Evolutionary conservation across 305 asterid species (phyloP).

Genomic region (Solanum chacoense): DNA sequence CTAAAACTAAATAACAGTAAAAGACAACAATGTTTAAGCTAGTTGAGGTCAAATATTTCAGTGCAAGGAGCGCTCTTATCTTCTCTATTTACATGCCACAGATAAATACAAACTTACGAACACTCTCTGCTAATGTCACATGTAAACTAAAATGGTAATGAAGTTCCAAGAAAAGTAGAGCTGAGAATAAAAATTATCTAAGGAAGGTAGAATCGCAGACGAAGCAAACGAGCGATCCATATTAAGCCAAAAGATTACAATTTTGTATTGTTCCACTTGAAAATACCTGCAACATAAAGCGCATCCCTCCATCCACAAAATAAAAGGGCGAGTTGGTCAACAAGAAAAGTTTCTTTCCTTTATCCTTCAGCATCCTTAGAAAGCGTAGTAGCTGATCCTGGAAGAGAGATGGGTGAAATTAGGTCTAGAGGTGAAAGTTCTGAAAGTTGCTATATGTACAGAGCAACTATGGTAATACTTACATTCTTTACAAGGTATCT

Average conservation of each 20-base stretch:
- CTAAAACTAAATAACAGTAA: neutral
- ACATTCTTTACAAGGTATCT: conserved; percentile 88
- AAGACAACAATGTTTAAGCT: neutral
- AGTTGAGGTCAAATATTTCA: neutral
- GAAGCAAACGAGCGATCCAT: neutral
- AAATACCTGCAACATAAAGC: conserved; percentile 79
- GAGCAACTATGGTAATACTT: conserved; percentile 10
- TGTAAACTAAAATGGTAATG: neutral
- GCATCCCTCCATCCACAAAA: conserved; percentile 98
- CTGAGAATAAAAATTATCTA: neutral
- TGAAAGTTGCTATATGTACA: neutral
- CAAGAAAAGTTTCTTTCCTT: conserved; percentile 88
- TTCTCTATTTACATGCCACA: neutral
- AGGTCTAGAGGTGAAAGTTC: neutral
- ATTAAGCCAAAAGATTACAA: neutral
- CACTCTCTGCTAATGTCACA: neutral
- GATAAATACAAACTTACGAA: neutral
- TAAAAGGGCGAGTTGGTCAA: conserved; percentile 89
- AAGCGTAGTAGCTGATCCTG: conserved; percentile 69
- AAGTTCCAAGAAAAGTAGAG: neutral
- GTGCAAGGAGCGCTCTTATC: neutral
- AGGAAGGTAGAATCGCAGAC: neutral
- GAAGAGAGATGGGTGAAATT: neutral
- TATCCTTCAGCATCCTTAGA: conserved; percentile 72
- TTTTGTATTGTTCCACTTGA: neutral